Evolutionary conservation across 768 basidiomycete species (phyloP).

Genomic region (Leucosporidium yakuticum): DNA sequence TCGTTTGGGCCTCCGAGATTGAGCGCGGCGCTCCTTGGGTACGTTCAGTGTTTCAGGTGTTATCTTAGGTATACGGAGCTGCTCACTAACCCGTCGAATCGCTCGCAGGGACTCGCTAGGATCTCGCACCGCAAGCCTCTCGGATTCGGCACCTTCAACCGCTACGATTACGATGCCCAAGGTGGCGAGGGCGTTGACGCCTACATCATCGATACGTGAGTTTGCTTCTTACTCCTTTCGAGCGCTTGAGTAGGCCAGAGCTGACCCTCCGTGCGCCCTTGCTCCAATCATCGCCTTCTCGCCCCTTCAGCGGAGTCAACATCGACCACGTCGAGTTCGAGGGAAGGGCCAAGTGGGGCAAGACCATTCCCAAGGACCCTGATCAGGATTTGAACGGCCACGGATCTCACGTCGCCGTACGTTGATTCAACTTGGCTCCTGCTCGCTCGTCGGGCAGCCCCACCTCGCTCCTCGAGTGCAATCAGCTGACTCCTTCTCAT

Average conservation of each 20-base stretch:
- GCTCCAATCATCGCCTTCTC: neutral
- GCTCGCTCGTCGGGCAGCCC: conserved; percentile 1
- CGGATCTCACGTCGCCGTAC: conserved; percentile 50
- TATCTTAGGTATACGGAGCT: neutral
- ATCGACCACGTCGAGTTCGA: conserved; percentile 75
- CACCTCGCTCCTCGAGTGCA: neutral
- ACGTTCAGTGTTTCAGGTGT: conserved; percentile 40
- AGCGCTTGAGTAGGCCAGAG: neutral
- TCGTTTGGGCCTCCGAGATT: conserved; percentile 67
- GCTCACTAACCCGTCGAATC: conserved; percentile 11
- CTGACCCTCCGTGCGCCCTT: neutral
- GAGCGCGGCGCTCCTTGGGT: conserved; percentile 75
- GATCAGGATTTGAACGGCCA: conserved; percentile 95
- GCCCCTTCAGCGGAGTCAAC: conserved; percentile 68
- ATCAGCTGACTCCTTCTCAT: neutral
- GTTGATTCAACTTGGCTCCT: conserved; percentile 3
- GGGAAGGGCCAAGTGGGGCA: conserved; percentile 86
- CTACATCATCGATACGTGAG: conserved; percentile 50
- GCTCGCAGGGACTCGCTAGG: conserved; percentile 78
- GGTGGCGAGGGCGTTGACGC: conserved; percentile 95
- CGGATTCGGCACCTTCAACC: conserved; percentile 68
- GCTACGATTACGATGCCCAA: conserved; percentile 62
- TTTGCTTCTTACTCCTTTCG: neutral
- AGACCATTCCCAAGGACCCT: conserved; percentile 78
- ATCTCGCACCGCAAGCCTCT: conserved; percentile 79